These are phyloP conservation scores for Boletus coccyginus DNA, from an alignment of 768 basidiomycete genomes.

Conservation along the genomic window DNA sequence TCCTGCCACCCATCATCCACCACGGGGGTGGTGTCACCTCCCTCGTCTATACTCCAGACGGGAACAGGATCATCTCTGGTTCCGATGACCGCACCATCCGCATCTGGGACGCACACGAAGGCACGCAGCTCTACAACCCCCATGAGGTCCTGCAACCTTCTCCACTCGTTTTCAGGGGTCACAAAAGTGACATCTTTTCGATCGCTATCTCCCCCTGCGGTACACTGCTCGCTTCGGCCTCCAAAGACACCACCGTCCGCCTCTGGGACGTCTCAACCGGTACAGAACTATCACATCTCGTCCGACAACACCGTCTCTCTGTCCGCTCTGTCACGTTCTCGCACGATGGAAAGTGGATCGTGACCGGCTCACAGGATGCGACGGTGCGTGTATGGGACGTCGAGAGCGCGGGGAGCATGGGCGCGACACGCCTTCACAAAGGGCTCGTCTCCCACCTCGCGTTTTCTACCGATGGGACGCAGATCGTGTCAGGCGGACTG, in stretches of 20 bases:
- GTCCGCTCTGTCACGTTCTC: conserved; percentile 29
- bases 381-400: conserved; percentile 33
- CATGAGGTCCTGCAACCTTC: neutral
- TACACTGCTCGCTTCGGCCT: conserved; percentile 28
- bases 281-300: conserved; percentile 20
- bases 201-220: conserved; percentile 32
- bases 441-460: conserved; percentile 25
- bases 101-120: conserved; percentile 27
- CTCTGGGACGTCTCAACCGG: conserved; percentile 25
- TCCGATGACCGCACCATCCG: conserved; percentile 30
- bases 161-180: conserved; percentile 19
- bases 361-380: conserved; percentile 26
- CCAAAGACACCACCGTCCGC: conserved; percentile 30
- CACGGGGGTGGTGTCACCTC: conserved; percentile 20
- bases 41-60: conserved; percentile 31
- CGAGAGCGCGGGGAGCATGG: conserved; percentile 28
- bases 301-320: conserved; percentile 27
- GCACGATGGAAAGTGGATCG: conserved; percentile 24
- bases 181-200: conserved; percentile 25
- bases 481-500: conserved; percentile 28
- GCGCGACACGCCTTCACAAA: conserved; percentile 23
- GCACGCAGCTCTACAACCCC: conserved; percentile 16
- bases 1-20: conserved; percentile 14
- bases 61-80: conserved; percentile 27
- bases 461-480: conserved; percentile 28